phyloP scores from a whole-genome alignment of 352 stramenopile genomes.

The Phytophthora brassicae region DNA sequence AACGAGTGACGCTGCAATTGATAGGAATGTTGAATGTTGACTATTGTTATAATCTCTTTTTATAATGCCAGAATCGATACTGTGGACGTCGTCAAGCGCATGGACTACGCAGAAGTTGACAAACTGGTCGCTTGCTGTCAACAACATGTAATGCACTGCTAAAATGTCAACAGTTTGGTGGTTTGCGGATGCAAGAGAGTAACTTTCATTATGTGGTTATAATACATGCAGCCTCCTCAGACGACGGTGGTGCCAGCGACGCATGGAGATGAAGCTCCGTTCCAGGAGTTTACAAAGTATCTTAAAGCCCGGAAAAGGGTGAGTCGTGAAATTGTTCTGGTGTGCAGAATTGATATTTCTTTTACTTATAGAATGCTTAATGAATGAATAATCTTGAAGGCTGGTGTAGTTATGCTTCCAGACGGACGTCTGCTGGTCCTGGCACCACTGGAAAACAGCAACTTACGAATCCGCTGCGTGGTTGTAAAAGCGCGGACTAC shows the following conservation, averaged over 20 bases:
- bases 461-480: slow-evolving; percentile 51
- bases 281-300: slow-evolving; percentile 55
- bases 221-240: slow-evolving; percentile 50
- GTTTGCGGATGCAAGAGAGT: neutral
- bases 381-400: slow-evolving; percentile 29
- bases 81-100: slow-evolving; percentile 58
- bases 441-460: slow-evolving; percentile 41
- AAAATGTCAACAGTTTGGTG: neutral
- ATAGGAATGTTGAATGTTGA: too few species aligned
- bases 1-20: neutral
- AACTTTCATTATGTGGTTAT: neutral
- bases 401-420: slow-evolving; percentile 54
- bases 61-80: slow-evolving; percentile 35
- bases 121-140: slow-evolving; percentile 54
- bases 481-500: slow-evolving; percentile 45
- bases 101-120: slow-evolving; percentile 58
- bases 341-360: neutral
- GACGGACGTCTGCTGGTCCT: slow-evolving; percentile 54
- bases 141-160: slow-evolving; percentile 40
- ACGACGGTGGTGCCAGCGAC: slow-evolving; percentile 39
- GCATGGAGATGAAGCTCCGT: slow-evolving; percentile 27
- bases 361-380: neutral
- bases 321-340: neutral
- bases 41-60: too few species aligned
- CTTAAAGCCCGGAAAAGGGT: slow-evolving; percentile 47